These are phyloP conservation scores for Piper longum DNA, from an alignment of 164 flowering plant species.

Conservation along the genomic window DNA sequence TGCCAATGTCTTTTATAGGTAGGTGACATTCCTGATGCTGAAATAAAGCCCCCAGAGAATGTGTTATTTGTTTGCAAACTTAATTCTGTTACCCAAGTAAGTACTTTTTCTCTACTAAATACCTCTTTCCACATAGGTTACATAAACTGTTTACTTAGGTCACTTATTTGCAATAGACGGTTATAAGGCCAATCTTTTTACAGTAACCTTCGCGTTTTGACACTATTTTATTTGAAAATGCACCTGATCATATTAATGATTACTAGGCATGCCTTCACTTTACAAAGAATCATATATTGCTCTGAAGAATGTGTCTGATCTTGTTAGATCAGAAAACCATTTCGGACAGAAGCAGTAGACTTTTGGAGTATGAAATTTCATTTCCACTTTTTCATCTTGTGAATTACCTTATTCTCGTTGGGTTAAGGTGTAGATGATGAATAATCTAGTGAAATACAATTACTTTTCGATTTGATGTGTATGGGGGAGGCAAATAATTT, in stretches of 20 bases:
- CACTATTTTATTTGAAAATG: neutral
- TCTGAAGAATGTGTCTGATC: too few relatives aligned
- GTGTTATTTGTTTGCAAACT: slow-evolving; percentile 92
- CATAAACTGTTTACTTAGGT: neutral
- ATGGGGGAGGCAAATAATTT: neutral
- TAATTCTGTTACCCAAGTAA: slow-evolving; percentile 93
- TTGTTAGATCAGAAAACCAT: too few relatives aligned
- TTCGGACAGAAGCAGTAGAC: too few relatives aligned
- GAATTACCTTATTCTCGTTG: too few relatives aligned
- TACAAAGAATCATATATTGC: neutral
- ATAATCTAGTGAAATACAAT: too few relatives aligned
- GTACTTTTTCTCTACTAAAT: slow-evolving; percentile 9
- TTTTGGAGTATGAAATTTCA: too few relatives aligned
- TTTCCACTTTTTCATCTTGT: too few relatives aligned
- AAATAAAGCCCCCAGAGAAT: slow-evolving; percentile 86
- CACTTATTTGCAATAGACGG: neutral
- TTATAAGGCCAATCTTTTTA: too few relatives aligned
- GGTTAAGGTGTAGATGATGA: too few relatives aligned
- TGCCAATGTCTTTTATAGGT: slow-evolving; percentile 33
- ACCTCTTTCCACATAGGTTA: neutral
- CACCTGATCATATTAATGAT: neutral
- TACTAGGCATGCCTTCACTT: neutral
- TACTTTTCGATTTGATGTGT: neutral
- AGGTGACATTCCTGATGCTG: slow-evolving; percentile 97
- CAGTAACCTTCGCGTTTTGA: too few relatives aligned